Conservation (phyloP, 139 green algal genomes). For the Chlamydomonas schloesseri region DNA sequence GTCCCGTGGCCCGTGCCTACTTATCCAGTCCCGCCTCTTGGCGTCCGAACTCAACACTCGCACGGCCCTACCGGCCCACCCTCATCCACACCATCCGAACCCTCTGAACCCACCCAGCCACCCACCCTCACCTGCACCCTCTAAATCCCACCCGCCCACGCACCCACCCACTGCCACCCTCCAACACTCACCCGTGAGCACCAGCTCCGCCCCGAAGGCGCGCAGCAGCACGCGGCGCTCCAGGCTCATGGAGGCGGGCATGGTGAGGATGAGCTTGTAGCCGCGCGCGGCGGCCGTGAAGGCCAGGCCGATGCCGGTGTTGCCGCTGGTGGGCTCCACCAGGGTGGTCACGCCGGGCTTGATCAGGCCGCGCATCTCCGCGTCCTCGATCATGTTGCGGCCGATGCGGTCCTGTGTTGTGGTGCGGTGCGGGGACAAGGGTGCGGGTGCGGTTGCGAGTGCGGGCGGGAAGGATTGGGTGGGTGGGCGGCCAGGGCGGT, state of each 20-base stretch:
- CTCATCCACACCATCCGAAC: no score
- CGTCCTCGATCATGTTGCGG: constrained; percentile 90
- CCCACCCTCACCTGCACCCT: no score
- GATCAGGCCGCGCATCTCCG: constrained; percentile 86
- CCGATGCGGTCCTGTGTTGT: constrained; percentile 83
- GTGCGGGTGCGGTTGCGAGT: background rate
- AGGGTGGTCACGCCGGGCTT: constrained; percentile 78
- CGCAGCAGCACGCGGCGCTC: constrained; percentile 94
- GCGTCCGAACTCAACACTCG: no score
- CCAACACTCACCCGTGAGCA: constrained; percentile 73
- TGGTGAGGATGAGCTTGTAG: constrained; percentile 98
- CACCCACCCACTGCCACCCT: background rate
- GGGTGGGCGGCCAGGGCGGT: background rate
- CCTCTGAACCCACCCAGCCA: no score
- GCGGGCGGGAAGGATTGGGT: background rate
- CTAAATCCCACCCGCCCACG: background rate
- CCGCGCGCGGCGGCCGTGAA: constrained; percentile 94
- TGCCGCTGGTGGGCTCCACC: constrained; percentile 94
- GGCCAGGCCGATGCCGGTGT: constrained; percentile 97
- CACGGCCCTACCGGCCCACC: no score
- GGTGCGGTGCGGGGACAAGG: background rate
- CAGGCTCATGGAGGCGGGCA: constrained; percentile 98
- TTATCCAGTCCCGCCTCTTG: no score
- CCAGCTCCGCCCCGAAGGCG: constrained; percentile 89
- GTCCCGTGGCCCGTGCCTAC: no score